These are phyloP conservation scores for Saccharomycopsis hybrid DNA, from an alignment of 1,139 yeast species.

Conservation along the genomic window DNA sequence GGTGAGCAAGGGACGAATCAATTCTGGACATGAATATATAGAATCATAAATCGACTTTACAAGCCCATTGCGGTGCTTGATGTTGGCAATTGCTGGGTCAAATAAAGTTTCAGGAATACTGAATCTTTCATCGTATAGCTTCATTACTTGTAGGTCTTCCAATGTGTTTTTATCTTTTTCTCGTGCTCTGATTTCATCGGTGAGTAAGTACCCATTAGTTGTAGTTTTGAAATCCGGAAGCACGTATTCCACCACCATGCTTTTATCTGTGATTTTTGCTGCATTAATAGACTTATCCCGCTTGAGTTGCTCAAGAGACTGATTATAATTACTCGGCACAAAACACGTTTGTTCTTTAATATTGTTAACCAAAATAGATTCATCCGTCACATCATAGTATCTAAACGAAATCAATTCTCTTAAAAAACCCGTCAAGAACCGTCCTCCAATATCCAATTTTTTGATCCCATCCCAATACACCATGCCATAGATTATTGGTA, in stretches of 20 bases:
- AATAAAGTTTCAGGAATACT: slow-evolving; percentile 81
- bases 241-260: slow-evolving; percentile 53
- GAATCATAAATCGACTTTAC: slow-evolving; percentile 70
- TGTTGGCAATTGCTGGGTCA: slow-evolving; percentile 79
- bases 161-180: slow-evolving; percentile 28
- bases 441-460: slow-evolving; percentile 71
- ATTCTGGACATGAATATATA: slow-evolving; percentile 64
- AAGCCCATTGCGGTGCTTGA: slow-evolving; percentile 64
- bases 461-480: slow-evolving; percentile 75
- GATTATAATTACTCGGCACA: slow-evolving; percentile 60
- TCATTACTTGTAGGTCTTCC: slow-evolving; percentile 57
- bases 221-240: slow-evolving; percentile 85
- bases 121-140: slow-evolving; percentile 77
- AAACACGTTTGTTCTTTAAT: slow-evolving; percentile 80
- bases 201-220: slow-evolving; percentile 55
- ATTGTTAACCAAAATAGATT: slow-evolving; percentile 74
- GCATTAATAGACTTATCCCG: slow-evolving; percentile 12
- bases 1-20: slow-evolving; percentile 67
- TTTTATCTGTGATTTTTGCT: slow-evolving; percentile 25
- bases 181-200: slow-evolving; percentile 28
- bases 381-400: slow-evolving; percentile 91
- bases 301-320: slow-evolving; percentile 42
- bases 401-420: slow-evolving; percentile 83
- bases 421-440: slow-evolving; percentile 71
- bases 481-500: slow-evolving; percentile 76